These are phyloP conservation scores for Dendrobium chrysotoxum DNA, from an alignment of 106 monocot species.

Conservation along the genomic window DNA sequence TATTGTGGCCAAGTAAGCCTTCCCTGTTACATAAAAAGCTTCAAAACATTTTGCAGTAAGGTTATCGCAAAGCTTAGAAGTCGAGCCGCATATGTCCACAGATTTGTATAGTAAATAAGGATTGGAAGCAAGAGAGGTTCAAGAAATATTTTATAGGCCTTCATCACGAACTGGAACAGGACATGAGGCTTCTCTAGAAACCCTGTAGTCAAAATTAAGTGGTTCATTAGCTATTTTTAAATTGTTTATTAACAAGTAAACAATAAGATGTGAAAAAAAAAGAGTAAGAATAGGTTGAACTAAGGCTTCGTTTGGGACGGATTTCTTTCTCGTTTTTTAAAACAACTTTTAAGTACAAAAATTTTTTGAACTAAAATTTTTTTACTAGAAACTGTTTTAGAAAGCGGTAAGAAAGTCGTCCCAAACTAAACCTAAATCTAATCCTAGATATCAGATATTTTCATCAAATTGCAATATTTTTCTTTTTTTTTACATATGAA, in stretches of 20 bases:
- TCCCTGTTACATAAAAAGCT: slow-evolving; percentile 13
- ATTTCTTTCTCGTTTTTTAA: no score
- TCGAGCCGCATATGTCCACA: slow-evolving; percentile 30
- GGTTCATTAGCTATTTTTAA: background rate
- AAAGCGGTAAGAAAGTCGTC: no score
- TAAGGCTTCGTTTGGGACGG: no score
- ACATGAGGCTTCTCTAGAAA: slow-evolving; percentile 42
- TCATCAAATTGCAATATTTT: no score
- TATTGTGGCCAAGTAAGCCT: no score
- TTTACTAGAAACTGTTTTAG: no score
- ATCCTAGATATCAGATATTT: no score
- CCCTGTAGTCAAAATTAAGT: slow-evolving; percentile 28
- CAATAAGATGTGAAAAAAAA: background rate
- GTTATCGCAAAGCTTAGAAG: slow-evolving; percentile 16
- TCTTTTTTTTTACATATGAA: no score
- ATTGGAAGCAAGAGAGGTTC: slow-evolving; percentile 55
- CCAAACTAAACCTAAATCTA: no score
- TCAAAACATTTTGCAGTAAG: slow-evolving; percentile 21
- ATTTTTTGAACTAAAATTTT: no score
- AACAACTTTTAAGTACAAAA: no score
- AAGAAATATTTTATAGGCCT: slow-evolving; percentile 33
- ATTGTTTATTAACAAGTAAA: background rate
- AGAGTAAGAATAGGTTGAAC: no score
- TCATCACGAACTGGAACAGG: slow-evolving; percentile 17
- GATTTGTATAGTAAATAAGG: slow-evolving; percentile 33